Evolutionary conservation across 2,329 filamentous ascomycete species (phyloP).

Genomic region (Nemania abortiva): DNA sequence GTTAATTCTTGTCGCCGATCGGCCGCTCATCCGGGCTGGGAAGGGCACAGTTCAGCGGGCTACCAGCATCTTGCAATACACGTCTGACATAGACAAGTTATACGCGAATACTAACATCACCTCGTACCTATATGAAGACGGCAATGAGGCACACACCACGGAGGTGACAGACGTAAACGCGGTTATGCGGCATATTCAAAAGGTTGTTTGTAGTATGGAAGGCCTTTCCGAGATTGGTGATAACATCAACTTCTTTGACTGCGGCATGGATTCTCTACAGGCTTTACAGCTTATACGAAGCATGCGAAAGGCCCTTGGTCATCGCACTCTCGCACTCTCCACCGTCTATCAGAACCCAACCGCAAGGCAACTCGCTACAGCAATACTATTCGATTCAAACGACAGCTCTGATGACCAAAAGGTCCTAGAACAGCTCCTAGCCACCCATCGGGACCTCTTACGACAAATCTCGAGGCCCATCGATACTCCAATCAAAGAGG

Average conservation of each 20-base stretch:
- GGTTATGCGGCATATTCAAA: constrained; percentile 11
- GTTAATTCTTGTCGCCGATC: constrained; percentile 37
- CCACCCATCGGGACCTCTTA: neutral
- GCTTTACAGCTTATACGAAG: constrained; percentile 14
- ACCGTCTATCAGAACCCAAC: constrained; percentile 30
- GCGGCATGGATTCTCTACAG: constrained; percentile 33
- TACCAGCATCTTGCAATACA: constrained; percentile 39
- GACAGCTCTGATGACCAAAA: constrained; percentile 30
- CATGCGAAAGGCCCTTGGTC: constrained; percentile 2
- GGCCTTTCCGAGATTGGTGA: constrained; percentile 18
- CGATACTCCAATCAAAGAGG: constrained; percentile 41
- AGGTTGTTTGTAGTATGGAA: constrained; percentile 7
- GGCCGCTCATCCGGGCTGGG: constrained; percentile 39
- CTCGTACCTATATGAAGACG: neutral
- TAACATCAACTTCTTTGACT: constrained; percentile 24
- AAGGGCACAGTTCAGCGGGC: constrained; percentile 42
- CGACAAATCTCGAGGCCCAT: constrained; percentile 33
- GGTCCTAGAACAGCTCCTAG: neutral
- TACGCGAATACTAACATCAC: constrained; percentile 15
- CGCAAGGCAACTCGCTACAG: constrained; percentile 35
- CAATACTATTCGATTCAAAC: constrained; percentile 8
- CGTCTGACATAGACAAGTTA: constrained; percentile 25
- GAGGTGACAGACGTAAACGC: neutral
- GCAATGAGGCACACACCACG: neutral
- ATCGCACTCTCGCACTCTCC: constrained; percentile 20